Conservation (phyloP, 345 rosid genomes). For the Acer yangbiense region DNA sequence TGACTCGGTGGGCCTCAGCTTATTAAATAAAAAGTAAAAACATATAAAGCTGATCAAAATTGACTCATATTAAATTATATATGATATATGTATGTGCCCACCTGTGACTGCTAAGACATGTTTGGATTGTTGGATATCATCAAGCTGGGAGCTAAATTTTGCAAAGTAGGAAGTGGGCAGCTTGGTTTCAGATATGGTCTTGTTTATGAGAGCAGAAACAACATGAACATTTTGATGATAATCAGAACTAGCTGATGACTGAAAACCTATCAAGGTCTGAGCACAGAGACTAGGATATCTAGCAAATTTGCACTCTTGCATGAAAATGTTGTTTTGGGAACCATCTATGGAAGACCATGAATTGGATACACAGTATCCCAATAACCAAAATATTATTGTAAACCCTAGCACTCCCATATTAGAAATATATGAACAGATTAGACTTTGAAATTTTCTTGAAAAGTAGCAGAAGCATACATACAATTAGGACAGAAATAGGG, state of each 20-base stretch:
- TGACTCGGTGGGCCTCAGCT: no score
- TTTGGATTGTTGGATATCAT: constrained; percentile 21
- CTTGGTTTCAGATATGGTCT: constrained; percentile 53
- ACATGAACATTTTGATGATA: constrained; percentile 26
- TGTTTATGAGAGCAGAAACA: constrained; percentile 57
- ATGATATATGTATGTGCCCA: constrained; percentile 7
- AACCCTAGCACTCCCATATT: constrained; percentile 7
- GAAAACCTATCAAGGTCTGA: constrained; percentile 39
- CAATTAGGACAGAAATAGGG: background rate
- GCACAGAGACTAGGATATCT: constrained; percentile 66
- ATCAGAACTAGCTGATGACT: background rate
- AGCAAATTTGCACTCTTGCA: constrained; percentile 46
- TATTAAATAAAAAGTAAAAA: background rate
- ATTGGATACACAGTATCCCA: constrained; percentile 21
- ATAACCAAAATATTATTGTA: constrained; percentile 25
- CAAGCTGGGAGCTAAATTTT: constrained; percentile 24
- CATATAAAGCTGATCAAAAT: no score
- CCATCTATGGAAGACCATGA: constrained; percentile 20
- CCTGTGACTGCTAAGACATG: constrained; percentile 42
- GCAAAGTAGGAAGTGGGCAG: constrained; percentile 37
- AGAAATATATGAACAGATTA: background rate
- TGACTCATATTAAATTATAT: no score
- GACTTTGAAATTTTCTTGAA: no score
- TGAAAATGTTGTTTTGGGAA: constrained; percentile 32
- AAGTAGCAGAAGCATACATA: no score